Evolutionary conservation across 352 stramenopile species (phyloP).

Genomic region (Phytopythium cucurbitacearum): DNA sequence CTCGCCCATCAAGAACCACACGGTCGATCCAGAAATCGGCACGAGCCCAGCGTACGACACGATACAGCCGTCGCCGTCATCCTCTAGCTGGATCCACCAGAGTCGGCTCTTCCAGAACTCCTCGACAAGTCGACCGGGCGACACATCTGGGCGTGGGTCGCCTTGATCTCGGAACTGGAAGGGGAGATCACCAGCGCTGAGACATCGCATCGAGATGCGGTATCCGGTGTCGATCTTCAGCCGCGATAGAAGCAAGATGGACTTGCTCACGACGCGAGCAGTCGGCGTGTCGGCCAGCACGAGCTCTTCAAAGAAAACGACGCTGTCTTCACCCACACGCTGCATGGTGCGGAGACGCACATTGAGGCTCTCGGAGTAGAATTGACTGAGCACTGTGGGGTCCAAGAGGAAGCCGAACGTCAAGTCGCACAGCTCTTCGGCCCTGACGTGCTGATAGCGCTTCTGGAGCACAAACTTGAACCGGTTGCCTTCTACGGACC

Average conservation of each 20-base stretch:
- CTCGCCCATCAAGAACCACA: conserved; percentile 7
- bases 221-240: conserved; percentile 2
- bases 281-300: conserved; percentile 4
- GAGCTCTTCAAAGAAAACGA: conserved; percentile 26
- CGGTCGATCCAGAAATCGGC: conserved; percentile 4
- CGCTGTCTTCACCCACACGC: conserved; percentile 25
- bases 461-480: conserved; percentile 26
- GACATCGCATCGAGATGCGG: conserved; percentile 7
- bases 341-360: conserved; percentile 25
- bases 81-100: conserved; percentile 7
- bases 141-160: background rate
- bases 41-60: conserved; percentile 7
- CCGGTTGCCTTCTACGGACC: conserved; percentile 11
- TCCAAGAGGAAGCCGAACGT: conserved; percentile 25
- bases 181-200: conserved; percentile 1
- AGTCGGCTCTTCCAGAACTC: conserved; percentile 6
- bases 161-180: conserved; percentile 1
- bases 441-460: conserved; percentile 12
- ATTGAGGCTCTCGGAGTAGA: conserved; percentile 23
- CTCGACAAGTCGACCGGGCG: background rate
- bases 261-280: conserved; percentile 4
- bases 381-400: conserved; percentile 17
- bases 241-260: conserved; percentile 5
- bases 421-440: conserved; percentile 20
- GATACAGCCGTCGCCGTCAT: conserved; percentile 4